Base-by-base conservation (phyloP, 352 stramenopile genomes). In the Phytophthora crassamura region DNA sequence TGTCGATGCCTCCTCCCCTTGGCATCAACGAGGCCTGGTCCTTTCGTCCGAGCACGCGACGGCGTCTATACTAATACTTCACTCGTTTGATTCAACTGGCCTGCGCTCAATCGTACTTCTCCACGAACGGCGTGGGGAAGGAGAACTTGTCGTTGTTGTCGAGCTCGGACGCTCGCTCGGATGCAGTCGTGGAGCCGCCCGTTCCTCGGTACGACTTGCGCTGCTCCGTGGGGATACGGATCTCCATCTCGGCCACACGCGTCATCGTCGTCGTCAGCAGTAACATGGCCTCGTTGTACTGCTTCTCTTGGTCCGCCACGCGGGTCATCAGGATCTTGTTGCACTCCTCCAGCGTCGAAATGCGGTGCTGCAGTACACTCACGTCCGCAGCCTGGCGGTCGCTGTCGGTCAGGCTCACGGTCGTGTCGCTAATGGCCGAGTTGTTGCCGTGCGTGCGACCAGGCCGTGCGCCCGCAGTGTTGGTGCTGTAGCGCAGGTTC, bases 201-300 rank as follows among this genome's bases (percentile, higher is more conserved):
- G 68, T 86, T 48, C 69, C 77, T 51, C 75, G 65, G 25, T 73
- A 80, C 25, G 66, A 74, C 58, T 88, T 88, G 49, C 63, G 62
- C 11, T 74, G 74, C 15, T 82, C 75, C 15, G 59, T 79, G 5
- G 84, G 80, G 50, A 89, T 22, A 41, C 80, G 84, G 28, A 92
- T 87, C 69, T 95, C 87, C 68, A 95, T 86, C 64, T 95, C 83
- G 7, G 85, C 85, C 30, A 95, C 80, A 49, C 87, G 83, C 25
- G 87, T 93, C 84, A 95, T 93, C 36, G 87, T 95, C 52, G 90
- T 86, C 9, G 84, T 93, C 18, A 95, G 72, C 59, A 95, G 62
- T 62, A 95, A 70, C 87, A 94, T 95, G 20, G 84, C 86, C 59
- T 95, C 83, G 49, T 90, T 86, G 72, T 95, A 93, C 64, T 95